Evolutionary conservation across 106 monocot genomes (phyloP).

Genomic region (Dioscorea dumetorum): DNA sequence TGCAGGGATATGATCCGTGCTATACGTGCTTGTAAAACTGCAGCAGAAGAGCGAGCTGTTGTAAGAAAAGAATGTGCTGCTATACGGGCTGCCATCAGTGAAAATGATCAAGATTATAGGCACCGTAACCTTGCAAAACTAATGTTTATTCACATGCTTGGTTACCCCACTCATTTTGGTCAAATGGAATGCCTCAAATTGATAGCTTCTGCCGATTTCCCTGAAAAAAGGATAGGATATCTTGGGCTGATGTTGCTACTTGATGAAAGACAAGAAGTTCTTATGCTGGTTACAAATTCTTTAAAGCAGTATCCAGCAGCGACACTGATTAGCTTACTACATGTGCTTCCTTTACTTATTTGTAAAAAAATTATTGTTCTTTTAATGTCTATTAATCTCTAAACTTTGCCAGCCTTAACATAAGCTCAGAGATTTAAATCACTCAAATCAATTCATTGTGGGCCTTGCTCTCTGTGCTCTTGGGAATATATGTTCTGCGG

Average conservation of each 20-base stretch:
- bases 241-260: conserved; percentile 98
- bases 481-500: conserved; percentile 96
- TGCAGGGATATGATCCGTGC: conserved; percentile 97
- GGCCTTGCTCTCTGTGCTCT: conserved; percentile 97
- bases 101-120: conserved; percentile 93
- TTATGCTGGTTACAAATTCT: conserved; percentile 99
- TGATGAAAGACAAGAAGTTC: conserved; percentile 98
- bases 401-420: conserved; percentile 31
- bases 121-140: conserved; percentile 97
- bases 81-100: conserved; percentile 93
- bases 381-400: not conserved
- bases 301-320: conserved; percentile 90
- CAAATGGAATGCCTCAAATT: conserved; percentile 99
- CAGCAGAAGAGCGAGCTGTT: conserved; percentile 95
- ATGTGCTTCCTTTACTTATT: too few species aligned
- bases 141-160: conserved; percentile 99
- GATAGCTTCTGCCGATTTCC: conserved; percentile 88
- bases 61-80: conserved; percentile 98
- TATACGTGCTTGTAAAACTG: conserved; percentile 98
- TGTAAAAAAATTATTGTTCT: not conserved
- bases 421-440: conserved; percentile 87
- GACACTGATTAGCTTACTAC: not conserved
- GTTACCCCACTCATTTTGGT: conserved; percentile 93
- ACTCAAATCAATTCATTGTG: conserved; percentile 87
- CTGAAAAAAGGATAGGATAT: conserved; percentile 97